Base-by-base conservation (phyloP, 1,139 yeast species). In the Sugiyamaella neomexicana region DNA sequence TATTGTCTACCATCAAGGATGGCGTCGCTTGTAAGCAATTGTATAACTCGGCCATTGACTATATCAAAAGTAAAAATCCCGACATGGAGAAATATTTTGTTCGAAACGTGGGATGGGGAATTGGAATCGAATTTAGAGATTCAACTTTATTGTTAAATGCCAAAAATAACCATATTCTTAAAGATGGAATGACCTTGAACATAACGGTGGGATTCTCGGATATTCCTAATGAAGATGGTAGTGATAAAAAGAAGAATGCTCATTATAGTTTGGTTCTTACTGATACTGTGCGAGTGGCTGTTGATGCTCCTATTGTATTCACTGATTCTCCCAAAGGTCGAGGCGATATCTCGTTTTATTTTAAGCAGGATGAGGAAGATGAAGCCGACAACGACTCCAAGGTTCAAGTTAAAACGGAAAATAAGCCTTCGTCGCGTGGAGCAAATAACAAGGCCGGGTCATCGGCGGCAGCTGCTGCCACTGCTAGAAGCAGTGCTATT, bases 51-150 rank as follows among this genome's bases (percentile, higher is more conserved):
- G 83, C 89, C 0, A 59, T 82, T 17, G 82, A 78, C 15, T 85
- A 72, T 61, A 79, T 91, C 60, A 75, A 78, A 60, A 60, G 65
- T 27, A 75, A 78, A 53, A 73, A 77, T 39, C 88, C 96, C 0
- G 88, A 83, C 9, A 75, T 91, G 63, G 84, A 77, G 32, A 66
- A 75, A 37, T 75, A 82, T 65, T 86, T 90, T 65, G 79, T 90
- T 54, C 89, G 88, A 66, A 90, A 88, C 65, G 81, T 87, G 61
- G 99, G 99, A 54, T 89, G 95, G 81, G 77, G 89, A 56, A 85
- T 88, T 60, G 99, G 99, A 55, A 80, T 93, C 62, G 97, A 90
- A 67, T 89, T 89, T 67, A 81, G 96, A 70, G 97, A 91, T 68
- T 80, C 93, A 0, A 75, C 85, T 1, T 81, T 88, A 60, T 77